Conservation (phyloP, 2,329 filamentous ascomycete species). For the Penicillium sp. region DNA sequence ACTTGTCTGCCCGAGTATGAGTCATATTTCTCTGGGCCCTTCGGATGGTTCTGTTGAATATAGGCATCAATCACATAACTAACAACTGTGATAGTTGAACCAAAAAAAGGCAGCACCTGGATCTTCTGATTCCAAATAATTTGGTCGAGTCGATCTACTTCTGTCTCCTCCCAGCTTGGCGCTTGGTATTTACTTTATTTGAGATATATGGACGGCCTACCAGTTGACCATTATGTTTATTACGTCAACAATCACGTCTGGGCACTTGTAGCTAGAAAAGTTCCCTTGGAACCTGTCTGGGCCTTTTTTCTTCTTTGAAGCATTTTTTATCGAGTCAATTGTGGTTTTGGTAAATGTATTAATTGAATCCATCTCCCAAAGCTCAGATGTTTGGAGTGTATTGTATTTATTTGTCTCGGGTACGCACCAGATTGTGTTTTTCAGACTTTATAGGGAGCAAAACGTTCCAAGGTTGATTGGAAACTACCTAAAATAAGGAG, state of each 20-base stretch:
- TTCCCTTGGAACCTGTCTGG: neutral
- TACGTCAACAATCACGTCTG: neutral
- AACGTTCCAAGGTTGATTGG: too few species aligned
- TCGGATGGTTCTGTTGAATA: neutral
- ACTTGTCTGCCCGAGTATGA: neutral
- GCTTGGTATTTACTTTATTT: neutral
- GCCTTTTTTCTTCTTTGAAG: too few species aligned
- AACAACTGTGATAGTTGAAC: slow-evolving; percentile 26
- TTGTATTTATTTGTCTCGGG: too few species aligned
- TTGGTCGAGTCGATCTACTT: too few species aligned
- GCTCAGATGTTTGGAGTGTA: too few species aligned
- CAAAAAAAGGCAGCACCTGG: slow-evolving; percentile 27
- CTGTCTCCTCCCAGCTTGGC: neutral
- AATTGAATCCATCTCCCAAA: too few species aligned
- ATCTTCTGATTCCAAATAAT: neutral
- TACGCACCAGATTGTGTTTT: too few species aligned
- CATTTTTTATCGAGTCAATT: too few species aligned
- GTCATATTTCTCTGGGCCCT: neutral
- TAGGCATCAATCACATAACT: neutral
- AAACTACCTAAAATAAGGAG: too few species aligned
- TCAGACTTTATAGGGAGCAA: too few species aligned
- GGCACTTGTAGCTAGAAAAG: neutral
- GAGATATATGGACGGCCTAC: neutral
- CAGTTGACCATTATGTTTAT: neutral
- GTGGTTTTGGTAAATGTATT: too few species aligned